Evolutionary conservation across 2,329 filamentous ascomycete genomes (phyloP).

Genomic region (Orbilia javanica): DNA sequence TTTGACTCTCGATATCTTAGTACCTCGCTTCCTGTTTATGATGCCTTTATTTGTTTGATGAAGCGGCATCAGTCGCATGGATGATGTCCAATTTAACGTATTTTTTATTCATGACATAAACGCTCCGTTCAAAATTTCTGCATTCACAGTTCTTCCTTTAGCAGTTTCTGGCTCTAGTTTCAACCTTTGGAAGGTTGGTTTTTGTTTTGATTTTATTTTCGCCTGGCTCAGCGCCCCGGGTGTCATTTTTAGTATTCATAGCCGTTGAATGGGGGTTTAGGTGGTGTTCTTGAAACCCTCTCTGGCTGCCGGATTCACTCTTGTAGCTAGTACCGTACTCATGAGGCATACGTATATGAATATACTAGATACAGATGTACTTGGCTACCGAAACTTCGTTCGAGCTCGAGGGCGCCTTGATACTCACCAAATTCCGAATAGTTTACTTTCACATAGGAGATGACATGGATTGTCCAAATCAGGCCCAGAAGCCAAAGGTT

Average conservation of each 20-base stretch:
- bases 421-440: neutral
- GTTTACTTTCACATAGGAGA: neutral
- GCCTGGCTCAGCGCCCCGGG: neutral
- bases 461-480: neutral
- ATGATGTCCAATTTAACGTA: constrained; percentile 2
- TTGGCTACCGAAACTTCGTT: too few species aligned
- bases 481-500: neutral
- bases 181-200: neutral
- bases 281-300: too few species aligned
- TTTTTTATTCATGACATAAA: constrained; percentile 3
- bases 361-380: too few species aligned
- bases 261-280: too few species aligned
- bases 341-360: too few species aligned
- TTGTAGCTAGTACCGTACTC: too few species aligned
- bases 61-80: neutral
- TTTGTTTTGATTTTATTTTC: too few species aligned
- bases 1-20: constrained; percentile 1
- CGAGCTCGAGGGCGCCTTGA: too few species aligned
- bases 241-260: neutral
- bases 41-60: neutral
- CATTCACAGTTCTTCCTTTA: neutral
- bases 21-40: neutral
- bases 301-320: too few species aligned
- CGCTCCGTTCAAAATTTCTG: neutral
- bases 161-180: neutral